Conservation (phyloP, 768 basidiomycete species). For the Rhodotorula sphaerocarpa region DNA sequence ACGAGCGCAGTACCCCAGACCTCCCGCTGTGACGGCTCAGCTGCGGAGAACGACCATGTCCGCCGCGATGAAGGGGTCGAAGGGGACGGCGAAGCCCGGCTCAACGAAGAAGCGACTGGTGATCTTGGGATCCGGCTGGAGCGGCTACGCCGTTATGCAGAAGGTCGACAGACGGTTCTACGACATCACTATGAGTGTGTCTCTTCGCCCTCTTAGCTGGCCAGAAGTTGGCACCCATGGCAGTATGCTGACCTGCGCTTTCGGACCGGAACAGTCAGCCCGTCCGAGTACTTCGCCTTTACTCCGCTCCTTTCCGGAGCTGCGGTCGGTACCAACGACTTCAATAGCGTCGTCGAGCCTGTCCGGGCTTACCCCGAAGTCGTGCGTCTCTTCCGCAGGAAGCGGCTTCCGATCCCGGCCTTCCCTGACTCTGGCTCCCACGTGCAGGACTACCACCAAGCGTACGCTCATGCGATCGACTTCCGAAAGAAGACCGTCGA, state of each 20-base stretch:
- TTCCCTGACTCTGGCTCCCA: background rate
- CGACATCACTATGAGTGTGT: constrained; percentile 33
- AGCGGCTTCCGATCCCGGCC: no score
- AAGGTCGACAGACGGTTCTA: constrained; percentile 41
- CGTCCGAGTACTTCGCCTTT: constrained; percentile 34
- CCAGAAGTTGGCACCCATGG: no score
- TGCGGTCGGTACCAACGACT: constrained; percentile 76
- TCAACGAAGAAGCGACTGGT: constrained; percentile 38
- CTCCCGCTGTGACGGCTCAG: no score
- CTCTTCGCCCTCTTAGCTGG: background rate
- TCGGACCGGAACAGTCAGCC: constrained; percentile 14
- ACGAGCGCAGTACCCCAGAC: no score
- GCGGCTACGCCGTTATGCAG: constrained; percentile 17
- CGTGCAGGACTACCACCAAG: constrained; percentile 34
- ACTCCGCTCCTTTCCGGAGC: constrained; percentile 48
- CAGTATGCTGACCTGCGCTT: background rate
- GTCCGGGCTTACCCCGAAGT: constrained; percentile 47
- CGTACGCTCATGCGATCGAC: constrained; percentile 42
- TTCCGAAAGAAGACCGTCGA: constrained; percentile 20
- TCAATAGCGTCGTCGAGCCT: constrained; percentile 68
- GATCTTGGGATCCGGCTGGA: constrained; percentile 41
- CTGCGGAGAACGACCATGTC: no score
- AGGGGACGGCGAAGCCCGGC: no score
- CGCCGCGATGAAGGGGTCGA: no score
- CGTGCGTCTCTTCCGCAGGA: background rate